Conservation (phyloP, 2,329 filamentous ascomycete genomes). For the Colletotrichum australisinense region DNA sequence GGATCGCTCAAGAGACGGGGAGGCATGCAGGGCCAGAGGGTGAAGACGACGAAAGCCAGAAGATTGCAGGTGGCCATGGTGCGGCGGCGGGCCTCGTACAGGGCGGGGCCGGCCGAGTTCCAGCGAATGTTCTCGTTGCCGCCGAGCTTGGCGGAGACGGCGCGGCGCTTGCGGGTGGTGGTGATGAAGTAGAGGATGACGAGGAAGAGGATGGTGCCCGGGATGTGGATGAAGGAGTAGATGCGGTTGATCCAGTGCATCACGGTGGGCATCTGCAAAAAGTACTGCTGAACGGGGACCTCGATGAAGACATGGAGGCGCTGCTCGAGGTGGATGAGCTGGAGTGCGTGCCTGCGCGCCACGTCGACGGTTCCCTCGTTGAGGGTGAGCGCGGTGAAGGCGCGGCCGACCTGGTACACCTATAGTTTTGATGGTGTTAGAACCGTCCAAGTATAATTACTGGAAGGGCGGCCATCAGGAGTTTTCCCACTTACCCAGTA, state of each 20-base stretch:
- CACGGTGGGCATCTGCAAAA: slow-evolving; percentile 60
- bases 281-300: slow-evolving; percentile 67
- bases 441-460: too few species aligned
- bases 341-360: slow-evolving; percentile 75
- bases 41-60: slow-evolving; percentile 64
- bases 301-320: slow-evolving; percentile 73
- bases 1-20: slow-evolving; percentile 65
- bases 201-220: slow-evolving; percentile 77
- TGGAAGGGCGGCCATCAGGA: too few species aligned
- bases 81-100: slow-evolving; percentile 67
- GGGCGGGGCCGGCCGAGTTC: slow-evolving; percentile 51
- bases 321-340: slow-evolving; percentile 76
- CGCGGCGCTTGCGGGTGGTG: slow-evolving; percentile 66
- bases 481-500: slow-evolving; percentile 74
- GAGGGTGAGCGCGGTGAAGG: slow-evolving; percentile 76
- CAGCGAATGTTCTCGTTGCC: slow-evolving; percentile 41
- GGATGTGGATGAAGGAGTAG: slow-evolving; percentile 84
- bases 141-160: slow-evolving; percentile 41
- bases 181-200: slow-evolving; percentile 77
- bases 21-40: slow-evolving; percentile 66
- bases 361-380: slow-evolving; percentile 75
- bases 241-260: slow-evolving; percentile 78
- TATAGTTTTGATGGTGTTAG: slow-evolving; percentile 43
- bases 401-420: slow-evolving; percentile 81
- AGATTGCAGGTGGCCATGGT: slow-evolving; percentile 68